Percentiles rank a stretch among this genome's conserved stretches.
Evolutionary conservation across 2,329 filamentous ascomycete species (phyloP).

Genomic region (Coleophoma crateriformis): DNA sequence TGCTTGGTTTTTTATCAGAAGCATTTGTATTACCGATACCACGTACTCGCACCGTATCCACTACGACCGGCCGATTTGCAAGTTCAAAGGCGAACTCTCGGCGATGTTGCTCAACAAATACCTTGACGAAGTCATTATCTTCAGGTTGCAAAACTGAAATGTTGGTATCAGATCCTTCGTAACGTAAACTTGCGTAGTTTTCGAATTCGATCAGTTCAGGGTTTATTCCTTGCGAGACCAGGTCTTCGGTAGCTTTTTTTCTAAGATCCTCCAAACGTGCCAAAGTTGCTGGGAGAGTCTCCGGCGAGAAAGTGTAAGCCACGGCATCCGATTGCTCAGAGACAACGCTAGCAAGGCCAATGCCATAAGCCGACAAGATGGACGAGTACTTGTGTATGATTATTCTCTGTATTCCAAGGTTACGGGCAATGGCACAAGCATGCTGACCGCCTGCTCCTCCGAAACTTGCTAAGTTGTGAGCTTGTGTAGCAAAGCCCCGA

Average conservation of each 20-base stretch:
- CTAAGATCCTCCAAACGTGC: constrained; percentile 61
- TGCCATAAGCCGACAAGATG: constrained; percentile 75
- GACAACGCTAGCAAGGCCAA: constrained; percentile 87
- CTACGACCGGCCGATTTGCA: constrained; percentile 70
- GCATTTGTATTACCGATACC: constrained; percentile 83
- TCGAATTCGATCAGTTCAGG: constrained; percentile 74
- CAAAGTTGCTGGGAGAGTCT: constrained; percentile 40
- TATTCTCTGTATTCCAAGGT: background rate
- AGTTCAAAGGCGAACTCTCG: constrained; percentile 86
- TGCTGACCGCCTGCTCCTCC: constrained; percentile 87
- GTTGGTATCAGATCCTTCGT: constrained; percentile 81
- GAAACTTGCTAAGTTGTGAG: constrained; percentile 81
- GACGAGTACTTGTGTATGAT: constrained; percentile 1
- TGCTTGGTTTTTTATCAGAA: constrained; percentile 54
- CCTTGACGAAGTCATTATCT: constrained; percentile 65
- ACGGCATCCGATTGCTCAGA: constrained; percentile 80
- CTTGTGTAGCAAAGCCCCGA: constrained; percentile 81
- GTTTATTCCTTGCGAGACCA: constrained; percentile 72
- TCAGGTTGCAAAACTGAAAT: constrained; percentile 78
- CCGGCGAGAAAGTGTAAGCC: constrained; percentile 47
- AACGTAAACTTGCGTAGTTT: constrained; percentile 88
- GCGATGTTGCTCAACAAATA: constrained; percentile 78
- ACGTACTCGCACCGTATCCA: constrained; percentile 80
- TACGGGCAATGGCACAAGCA: constrained; percentile 39
- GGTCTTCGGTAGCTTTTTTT: constrained; percentile 58